Base-by-base conservation (phyloP, 768 basidiomycete species). In the Clitopilus passeckerianus region DNA sequence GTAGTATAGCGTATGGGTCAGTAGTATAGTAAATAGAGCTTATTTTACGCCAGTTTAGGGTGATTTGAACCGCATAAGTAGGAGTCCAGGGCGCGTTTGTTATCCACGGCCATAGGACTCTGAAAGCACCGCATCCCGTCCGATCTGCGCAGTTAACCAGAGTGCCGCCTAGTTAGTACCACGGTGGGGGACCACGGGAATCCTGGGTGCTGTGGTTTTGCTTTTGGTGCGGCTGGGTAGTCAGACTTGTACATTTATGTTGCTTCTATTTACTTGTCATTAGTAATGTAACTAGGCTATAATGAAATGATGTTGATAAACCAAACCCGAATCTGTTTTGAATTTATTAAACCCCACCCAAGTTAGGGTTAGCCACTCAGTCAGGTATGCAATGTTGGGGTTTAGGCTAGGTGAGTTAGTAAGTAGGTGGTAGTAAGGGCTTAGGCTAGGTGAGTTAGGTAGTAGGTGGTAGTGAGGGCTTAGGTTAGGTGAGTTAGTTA, bases 391-490 rank as follows among this genome's bases (percentile, higher is more conserved):
- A 30, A 4, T 30, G 37, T 14, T 41, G 10, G n/a, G 37, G 37
- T 41, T 41, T 41, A 41, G 10, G 5, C 37, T 30, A 30, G 37
- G 37, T 41, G 37, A 41, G 37, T n/a, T n/a, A 41, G 37, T 41
- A 15, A n/a, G n/a, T n/a, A 85, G 86, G 85, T 87, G 86, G 86
- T 87, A 84, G 86, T 87, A 85, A 87, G 87, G 86, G 86, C 85
- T 84, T 81, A 87, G 87, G 85, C 86, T 88, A 87, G 86, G 87
- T 88, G 82, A 83, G 76, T 86, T 86, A 90, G 37, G 3, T 41
- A 41, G 37, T 41, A 41, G 37, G 37, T 41, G 37, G 3, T 2
- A 5, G 12, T 41, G 3, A 41, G 37, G 37, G 37, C 10, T 41
- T 41, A 41, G 12, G 37, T 41, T 41, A 41, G 37, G 88, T 89